Evolutionary conservation across 202 grass and related monocot species (phyloP).

Genomic region (Digitaria exilis): DNA sequence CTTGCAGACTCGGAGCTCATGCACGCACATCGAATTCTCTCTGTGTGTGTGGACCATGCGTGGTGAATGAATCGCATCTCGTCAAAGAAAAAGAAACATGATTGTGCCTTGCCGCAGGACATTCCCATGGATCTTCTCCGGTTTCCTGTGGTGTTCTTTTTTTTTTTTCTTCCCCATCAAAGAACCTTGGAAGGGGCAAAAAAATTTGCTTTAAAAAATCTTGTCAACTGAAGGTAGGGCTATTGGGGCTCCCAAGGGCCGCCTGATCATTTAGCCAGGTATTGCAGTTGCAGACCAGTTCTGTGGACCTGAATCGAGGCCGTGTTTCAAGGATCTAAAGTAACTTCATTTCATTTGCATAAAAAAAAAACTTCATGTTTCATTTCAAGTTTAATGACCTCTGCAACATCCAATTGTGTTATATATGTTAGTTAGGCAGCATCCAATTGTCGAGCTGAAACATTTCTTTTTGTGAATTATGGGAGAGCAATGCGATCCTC

Average conservation of each 20-base stretch:
- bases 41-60: neutral
- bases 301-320: neutral
- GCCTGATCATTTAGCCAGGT: neutral
- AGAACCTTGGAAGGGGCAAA: neutral
- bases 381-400: neutral
- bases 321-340: neutral
- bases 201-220: neutral
- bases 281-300: neutral
- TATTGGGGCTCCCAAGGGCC: neutral
- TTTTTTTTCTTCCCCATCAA: neutral
- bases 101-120: neutral
- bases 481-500: neutral
- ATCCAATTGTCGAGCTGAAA: neutral
- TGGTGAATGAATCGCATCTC: constrained; percentile 26
- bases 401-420: no score
- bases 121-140: constrained; percentile 35
- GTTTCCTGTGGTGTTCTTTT: neutral
- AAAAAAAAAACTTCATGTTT: neutral
- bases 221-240: neutral
- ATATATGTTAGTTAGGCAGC: neutral
- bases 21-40: neutral
- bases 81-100: neutral
- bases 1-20: neutral
- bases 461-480: neutral
- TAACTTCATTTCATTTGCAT: no score